phyloP scores from a whole-genome alignment of 2,329 filamentous ascomycete genomes.

The Drechslerella dactyloides region DNA sequence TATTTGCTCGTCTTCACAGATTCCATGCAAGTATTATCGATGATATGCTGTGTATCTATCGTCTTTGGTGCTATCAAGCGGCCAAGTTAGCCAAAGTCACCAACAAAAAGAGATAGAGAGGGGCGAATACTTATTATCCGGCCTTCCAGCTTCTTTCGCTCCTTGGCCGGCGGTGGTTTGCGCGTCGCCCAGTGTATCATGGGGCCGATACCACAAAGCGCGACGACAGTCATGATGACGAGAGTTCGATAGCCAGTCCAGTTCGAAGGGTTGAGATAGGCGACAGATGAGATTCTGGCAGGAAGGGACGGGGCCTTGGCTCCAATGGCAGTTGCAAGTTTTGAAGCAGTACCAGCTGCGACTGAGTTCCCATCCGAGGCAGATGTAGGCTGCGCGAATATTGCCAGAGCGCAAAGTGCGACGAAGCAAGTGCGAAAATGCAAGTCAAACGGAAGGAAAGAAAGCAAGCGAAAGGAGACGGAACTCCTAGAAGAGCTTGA shows the following conservation, averaged over 20 bases:
- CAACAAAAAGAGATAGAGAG: background rate
- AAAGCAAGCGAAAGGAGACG: background rate
- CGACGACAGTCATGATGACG: conserved; percentile 41
- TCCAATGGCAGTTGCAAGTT: conserved; percentile 39
- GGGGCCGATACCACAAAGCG: conserved; percentile 40
- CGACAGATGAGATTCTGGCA: conserved; percentile 16
- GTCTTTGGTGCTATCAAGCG: conserved; percentile 31
- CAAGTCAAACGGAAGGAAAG: background rate
- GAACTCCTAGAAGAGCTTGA: conserved; percentile 10
- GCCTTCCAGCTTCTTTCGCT: conserved; percentile 31
- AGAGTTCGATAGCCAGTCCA: conserved; percentile 25
- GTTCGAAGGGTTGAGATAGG: conserved; percentile 20
- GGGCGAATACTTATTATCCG: conserved; percentile 46
- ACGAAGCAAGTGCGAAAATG: conserved; percentile 11
- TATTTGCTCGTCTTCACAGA: conserved; percentile 74
- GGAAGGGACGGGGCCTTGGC: conserved; percentile 21
- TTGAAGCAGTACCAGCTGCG: conserved; percentile 16
- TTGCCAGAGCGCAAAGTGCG: conserved; percentile 16
- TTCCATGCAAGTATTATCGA: conserved; percentile 48
- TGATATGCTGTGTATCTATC: conserved; percentile 46
- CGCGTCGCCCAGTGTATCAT: conserved; percentile 35
- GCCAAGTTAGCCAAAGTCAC: conserved; percentile 13
- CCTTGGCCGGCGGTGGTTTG: conserved; percentile 18
- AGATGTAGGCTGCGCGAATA: conserved; percentile 24
- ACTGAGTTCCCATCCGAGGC: conserved; percentile 35